Base-by-base conservation (phyloP, 495 filamentous ascomycete genomes). In the Penicillium cosmopolitanum region DNA sequence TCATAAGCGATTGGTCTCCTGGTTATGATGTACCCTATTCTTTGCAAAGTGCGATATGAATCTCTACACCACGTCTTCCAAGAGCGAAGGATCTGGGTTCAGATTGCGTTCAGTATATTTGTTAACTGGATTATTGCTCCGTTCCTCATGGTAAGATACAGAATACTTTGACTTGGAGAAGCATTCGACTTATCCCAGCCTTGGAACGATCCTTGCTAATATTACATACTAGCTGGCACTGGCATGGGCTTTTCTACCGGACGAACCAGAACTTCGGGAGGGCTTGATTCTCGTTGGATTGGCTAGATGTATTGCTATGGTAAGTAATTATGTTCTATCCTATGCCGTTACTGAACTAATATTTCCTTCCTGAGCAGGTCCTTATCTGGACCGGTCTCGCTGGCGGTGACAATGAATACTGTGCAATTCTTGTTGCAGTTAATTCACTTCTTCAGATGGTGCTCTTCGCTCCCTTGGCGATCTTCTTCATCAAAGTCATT, bases 21-120 rank as follows among this genome's bases (percentile, higher is more conserved):
- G 8, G 84, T 95, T 31, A 96, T 96, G 91, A 96, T 96, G 92
- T 96, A 96, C 65, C 93, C 93, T 0, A 96, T 96, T 60, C 79
- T 96, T 19, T 95, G 93, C 83, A 97, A 96, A 73, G 88, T 97
- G 16, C 84, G 85, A 35, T 96, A 84, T 71, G 93, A 96, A 71
- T 83, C 81, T 0, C 73, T 98, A 42, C 91, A 94, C 70, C 80
- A 83, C 7, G 70, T 91, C 18, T 85, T 96, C 60, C 71, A 74
- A 12, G 66, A 81, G 4, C 81, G 81, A 5, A 76, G 75, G 5
- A 75, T 96, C 9, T 97, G 91, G 92, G 80, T 85, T 15, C 93
- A 97, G 67, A 82, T 97, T 53, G 78, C 63, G 0, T 91, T 97
- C 66, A 92, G 89, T 62, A 68, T 97, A 21, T 53, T 95, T 21